Conservation (phyloP, 2,329 filamentous ascomycete species). For the Pseudogymnoascus sp. region DNA sequence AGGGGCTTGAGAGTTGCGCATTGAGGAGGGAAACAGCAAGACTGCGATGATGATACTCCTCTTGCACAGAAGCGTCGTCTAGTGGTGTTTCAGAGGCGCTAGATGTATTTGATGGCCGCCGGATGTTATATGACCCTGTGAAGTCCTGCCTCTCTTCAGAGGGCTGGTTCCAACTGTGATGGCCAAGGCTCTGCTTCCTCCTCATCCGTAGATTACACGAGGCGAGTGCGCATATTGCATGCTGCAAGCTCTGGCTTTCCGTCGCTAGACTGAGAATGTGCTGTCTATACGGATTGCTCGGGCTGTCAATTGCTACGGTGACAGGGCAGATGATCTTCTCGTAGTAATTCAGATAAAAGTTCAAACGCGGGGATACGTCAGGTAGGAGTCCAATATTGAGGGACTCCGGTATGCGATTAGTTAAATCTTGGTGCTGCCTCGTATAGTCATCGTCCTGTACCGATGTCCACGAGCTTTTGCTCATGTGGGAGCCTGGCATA, state of each 20-base stretch:
- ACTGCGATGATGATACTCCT: constrained; percentile 74
- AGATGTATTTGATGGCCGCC: constrained; percentile 19
- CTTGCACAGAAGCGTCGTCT: constrained; percentile 54
- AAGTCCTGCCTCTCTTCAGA: constrained; percentile 25
- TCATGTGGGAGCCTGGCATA: not conserved
- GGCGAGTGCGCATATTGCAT: constrained; percentile 82
- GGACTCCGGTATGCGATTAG: not conserved
- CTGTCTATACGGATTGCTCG: constrained; percentile 75
- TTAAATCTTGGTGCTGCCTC: not conserved
- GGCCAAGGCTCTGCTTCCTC: constrained; percentile 54
- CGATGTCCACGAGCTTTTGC: constrained; percentile 19
- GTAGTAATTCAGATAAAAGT: constrained; percentile 89
- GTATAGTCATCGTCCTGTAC: constrained; percentile 24
- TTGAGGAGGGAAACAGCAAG: constrained; percentile 77
- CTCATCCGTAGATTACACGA: constrained; percentile 88
- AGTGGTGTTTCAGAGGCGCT: constrained; percentile 34
- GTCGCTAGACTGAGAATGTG: constrained; percentile 73
- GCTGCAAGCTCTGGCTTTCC: constrained; percentile 74
- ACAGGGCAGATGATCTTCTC: constrained; percentile 85
- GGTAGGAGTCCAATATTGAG: constrained; percentile 26
- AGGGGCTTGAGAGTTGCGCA: constrained; percentile 68
- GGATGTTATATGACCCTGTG: constrained; percentile 6
- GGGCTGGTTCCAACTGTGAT: constrained; percentile 36
- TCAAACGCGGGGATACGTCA: constrained; percentile 66
- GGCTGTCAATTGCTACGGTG: constrained; percentile 83